phyloP scores from a whole-genome alignment of 371 early-diverging fungal genomes.

The Parasitella parasitica region DNA sequence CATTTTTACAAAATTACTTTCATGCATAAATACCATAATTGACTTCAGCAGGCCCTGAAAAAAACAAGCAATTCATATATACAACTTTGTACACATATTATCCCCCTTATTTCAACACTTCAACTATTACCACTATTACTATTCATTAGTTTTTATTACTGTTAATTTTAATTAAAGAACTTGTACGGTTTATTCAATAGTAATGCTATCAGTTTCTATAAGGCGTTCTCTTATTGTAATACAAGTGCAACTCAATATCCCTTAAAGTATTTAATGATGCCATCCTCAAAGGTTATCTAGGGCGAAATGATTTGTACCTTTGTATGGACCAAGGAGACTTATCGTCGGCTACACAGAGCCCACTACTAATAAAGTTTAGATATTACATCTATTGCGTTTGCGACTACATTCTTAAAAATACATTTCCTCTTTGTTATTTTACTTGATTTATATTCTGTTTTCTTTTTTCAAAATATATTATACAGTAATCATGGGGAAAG shows the following conservation, averaged over 20 bases:
- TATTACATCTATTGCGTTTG: neutral
- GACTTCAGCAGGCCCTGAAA: constrained; percentile 7
- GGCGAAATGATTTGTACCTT: too few species aligned
- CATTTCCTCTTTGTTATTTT: neutral
- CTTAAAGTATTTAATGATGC: too few species aligned
- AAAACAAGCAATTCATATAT: neutral
- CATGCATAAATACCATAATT: neutral
- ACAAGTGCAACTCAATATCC: too few species aligned
- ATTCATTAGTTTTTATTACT: neutral
- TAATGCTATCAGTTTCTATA: too few species aligned
- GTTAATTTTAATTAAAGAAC: too few species aligned
- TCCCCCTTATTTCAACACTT: neutral
- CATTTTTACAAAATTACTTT: neutral
- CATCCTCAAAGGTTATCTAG: too few species aligned
- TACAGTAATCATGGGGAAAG: neutral
- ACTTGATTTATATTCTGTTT: too few species aligned
- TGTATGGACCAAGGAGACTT: neutral
- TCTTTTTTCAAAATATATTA: too few species aligned
- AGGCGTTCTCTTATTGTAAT: too few species aligned
- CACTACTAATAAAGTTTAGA: neutral
- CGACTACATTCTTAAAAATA: neutral
- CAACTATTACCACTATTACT: neutral
- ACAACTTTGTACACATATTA: neutral
- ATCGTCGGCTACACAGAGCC: neutral
- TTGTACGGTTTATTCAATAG: too few species aligned